Evolutionary conservation across 768 basidiomycete genomes (phyloP), one percentile per base, ranked within the genome.

Genomic region (Ramaria rubella): DNA sequence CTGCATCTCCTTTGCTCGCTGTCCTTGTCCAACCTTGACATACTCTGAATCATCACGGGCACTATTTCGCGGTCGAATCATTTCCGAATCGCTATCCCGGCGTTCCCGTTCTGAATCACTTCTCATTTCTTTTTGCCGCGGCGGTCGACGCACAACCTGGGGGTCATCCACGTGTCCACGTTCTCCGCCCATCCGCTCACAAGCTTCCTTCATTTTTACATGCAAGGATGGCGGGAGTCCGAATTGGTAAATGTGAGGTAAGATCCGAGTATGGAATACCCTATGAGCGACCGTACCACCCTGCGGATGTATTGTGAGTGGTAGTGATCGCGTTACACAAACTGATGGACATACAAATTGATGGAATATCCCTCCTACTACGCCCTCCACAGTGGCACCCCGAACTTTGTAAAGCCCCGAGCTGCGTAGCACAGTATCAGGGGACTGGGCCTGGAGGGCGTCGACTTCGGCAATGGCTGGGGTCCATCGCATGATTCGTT

Each of bases 391-490:
- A 0, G 83, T 77, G 57, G 87, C 83, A 1, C 90, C 90, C 63
- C 85, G 80, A 19, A 90, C 82, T 63, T 90, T 91, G 63, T 85
- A 85, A 53, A 90, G 66, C 2, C 89, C 90, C 1, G 85, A 79
- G 38, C 78, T 75, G 59, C 70, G 71, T 46, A 79, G 66, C n/a
- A 79, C 54, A 70, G 70, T 38, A 69, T 66, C 57, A 60, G 67
- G 42, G 26, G 53, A 55, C 42, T 51, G 56, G 57, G 66, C 27
- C 69, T 73, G 53, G 6, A 65, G 65, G 17, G 62, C 61, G 42
- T 64, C 59, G 31, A 70, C 30, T 51, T 73, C 69, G 14, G 61
- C 55, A 42, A 77, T 73, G 9, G 85, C 75, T 5, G 85, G 86
- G 27, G 79, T 78, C 90, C 90, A 93, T 23, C 83, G 81, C 67